Conservation (phyloP, 2,329 filamentous ascomycete species). For the Venturiaceae sp. region DNA sequence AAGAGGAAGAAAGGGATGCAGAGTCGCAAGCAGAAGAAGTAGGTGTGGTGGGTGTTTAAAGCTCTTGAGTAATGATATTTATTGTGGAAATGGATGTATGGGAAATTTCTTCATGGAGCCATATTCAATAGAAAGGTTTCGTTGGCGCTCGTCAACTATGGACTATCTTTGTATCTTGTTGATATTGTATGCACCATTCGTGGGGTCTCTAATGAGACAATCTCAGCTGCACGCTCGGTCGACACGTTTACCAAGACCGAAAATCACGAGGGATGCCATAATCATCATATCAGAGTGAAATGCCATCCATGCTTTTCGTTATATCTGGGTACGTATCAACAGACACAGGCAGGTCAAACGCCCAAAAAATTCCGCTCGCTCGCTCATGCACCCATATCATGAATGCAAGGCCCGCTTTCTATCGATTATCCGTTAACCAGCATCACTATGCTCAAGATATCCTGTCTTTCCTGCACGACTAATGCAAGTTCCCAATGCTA, state of each 20-base stretch:
- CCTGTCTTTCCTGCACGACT: not conserved
- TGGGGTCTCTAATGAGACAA: too few relatives aligned
- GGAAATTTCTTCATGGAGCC: too few relatives aligned
- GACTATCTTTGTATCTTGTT: too few relatives aligned
- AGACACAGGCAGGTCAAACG: not conserved
- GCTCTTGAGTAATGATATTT: too few relatives aligned
- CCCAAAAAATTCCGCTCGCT: not conserved
- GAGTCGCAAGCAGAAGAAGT: constrained; percentile 2
- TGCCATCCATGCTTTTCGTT: not conserved
- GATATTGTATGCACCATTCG: too few relatives aligned
- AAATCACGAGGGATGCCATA: too few relatives aligned
- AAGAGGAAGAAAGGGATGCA: constrained; percentile 44
- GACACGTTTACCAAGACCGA: too few relatives aligned
- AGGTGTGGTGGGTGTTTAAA: not conserved
- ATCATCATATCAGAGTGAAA: too few relatives aligned
- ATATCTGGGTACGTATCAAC: not conserved
- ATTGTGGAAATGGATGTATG: too few relatives aligned
- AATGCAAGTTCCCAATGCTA: not conserved
- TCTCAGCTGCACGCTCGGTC: too few relatives aligned
- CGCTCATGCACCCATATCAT: not conserved
- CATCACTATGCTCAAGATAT: not conserved
- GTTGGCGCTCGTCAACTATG: too few relatives aligned
- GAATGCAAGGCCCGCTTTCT: not conserved
- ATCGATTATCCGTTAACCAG: not conserved
- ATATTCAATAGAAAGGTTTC: too few relatives aligned